phyloP scores from a whole-genome alignment of 257 asterid genomes.

The Osmanthus fragrans region DNA sequence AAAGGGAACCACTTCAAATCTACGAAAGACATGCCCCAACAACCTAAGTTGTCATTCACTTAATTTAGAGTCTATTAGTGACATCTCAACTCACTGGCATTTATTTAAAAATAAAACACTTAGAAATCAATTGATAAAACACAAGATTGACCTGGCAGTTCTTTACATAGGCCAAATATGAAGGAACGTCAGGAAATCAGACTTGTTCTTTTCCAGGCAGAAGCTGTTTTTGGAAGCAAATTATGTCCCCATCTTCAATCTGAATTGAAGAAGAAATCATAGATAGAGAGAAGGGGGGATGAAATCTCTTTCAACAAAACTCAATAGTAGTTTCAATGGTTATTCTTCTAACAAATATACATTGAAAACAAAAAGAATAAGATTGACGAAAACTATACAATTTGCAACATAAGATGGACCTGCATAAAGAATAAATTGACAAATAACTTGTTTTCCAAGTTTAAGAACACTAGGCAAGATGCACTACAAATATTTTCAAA shows the following conservation, averaged over 20 bases:
- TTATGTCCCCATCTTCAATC: conserved; percentile 98
- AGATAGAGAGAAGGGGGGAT: background rate
- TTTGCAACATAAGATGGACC: background rate
- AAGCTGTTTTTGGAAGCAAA: conserved; percentile 86
- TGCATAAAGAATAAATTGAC: background rate
- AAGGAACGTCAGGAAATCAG: conserved; percentile 83
- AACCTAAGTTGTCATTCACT: no score
- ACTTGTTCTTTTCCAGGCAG: conserved; percentile 55
- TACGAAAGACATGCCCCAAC: no score
- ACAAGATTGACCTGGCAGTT: conserved; percentile 78
- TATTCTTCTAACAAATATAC: no score
- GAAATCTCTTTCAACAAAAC: no score
- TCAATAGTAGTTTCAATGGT: no score
- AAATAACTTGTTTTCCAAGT: background rate
- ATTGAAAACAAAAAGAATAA: background rate
- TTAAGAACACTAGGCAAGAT: background rate
- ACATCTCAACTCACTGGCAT: background rate
- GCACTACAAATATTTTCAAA: background rate
- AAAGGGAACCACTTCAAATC: no score
- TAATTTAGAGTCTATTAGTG: background rate
- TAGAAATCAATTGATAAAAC: background rate
- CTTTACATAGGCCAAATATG: conserved; percentile 80
- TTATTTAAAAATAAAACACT: background rate
- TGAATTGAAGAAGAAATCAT: conserved; percentile 20
- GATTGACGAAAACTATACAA: no score